Conservation (phyloP, 805 yeast genomes). For the Candida anglica region DNA sequence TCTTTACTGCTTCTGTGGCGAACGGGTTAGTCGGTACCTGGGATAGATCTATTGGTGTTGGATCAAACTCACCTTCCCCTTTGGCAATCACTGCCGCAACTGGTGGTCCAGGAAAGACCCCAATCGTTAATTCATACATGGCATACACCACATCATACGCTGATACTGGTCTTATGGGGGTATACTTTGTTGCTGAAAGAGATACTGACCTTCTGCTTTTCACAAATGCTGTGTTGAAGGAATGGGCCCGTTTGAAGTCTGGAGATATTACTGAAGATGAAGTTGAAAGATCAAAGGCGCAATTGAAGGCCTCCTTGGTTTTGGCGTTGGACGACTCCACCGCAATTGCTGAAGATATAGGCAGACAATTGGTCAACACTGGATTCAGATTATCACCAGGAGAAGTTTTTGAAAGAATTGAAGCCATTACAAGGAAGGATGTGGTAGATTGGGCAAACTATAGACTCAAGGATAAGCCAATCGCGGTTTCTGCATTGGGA, state of each 20-base stretch:
- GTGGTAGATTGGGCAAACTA: slow-evolving; percentile 86
- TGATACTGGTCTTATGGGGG: slow-evolving; percentile 97
- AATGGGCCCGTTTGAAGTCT: slow-evolving; percentile 81
- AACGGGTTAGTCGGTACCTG: slow-evolving; percentile 97
- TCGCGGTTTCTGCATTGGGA: slow-evolving; percentile 91
- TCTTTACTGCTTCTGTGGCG: slow-evolving; percentile 90
- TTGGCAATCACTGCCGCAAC: slow-evolving; percentile 65
- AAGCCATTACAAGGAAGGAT: slow-evolving; percentile 71
- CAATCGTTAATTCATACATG: slow-evolving; percentile 91
- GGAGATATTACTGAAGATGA: slow-evolving; percentile 81
- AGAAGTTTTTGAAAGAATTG: slow-evolving; percentile 71
- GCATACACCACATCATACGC: slow-evolving; percentile 96
- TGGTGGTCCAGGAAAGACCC: slow-evolving; percentile 52
- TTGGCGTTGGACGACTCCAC: slow-evolving; percentile 92
- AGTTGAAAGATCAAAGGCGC: slow-evolving; percentile 92
- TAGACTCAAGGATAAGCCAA: slow-evolving; percentile 69
- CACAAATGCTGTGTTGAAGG: slow-evolving; percentile 71
- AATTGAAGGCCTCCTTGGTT: slow-evolving; percentile 85
- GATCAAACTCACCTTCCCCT: slow-evolving; percentile 81
- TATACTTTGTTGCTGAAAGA: slow-evolving; percentile 83
- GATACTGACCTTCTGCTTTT: slow-evolving; percentile 61
- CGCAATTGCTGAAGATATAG: slow-evolving; percentile 95
- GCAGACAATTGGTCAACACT: slow-evolving; percentile 93
- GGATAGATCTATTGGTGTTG: slow-evolving; percentile 90
- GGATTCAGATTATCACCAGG: slow-evolving; percentile 75